Percentiles rank a stretch among this genome's conserved stretches.
These are phyloP conservation scores for Aspergillus nomiae DNA, from an alignment of 2,329 filamentous ascomycete genomes.

Conservation along the genomic window DNA sequence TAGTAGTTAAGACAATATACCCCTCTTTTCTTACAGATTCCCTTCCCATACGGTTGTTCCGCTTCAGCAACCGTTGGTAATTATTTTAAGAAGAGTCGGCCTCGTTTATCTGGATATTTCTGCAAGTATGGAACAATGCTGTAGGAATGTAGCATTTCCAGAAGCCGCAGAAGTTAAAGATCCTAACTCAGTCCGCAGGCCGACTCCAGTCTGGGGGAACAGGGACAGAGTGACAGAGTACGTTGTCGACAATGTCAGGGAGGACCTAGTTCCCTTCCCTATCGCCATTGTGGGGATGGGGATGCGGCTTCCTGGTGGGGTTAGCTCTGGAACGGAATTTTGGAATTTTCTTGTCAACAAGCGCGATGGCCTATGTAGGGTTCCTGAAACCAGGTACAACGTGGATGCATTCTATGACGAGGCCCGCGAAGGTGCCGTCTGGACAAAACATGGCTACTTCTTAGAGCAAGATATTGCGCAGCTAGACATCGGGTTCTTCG, in stretches of 20 bases:
- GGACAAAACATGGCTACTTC: slow-evolving; percentile 28
- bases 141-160: not conserved
- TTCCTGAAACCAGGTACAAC: slow-evolving; percentile 29
- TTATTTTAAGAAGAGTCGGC: not conserved
- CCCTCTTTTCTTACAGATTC: not conserved
- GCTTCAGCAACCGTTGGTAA: not conserved
- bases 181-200: not conserved
- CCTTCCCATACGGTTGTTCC: not conserved
- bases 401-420: slow-evolving; percentile 26
- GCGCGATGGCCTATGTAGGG: slow-evolving; percentile 19
- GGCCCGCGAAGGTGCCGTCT: slow-evolving; percentile 7
- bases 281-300: slow-evolving; percentile 29
- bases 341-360: slow-evolving; percentile 27
- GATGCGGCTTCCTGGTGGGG: slow-evolving; percentile 24
- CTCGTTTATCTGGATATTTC: not conserved
- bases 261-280: slow-evolving; percentile 10
- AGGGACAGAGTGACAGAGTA: not conserved
- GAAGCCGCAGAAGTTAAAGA: not conserved
- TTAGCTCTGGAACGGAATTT: slow-evolving; percentile 18
- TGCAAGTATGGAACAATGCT: slow-evolving; percentile 5
- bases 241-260: not conserved
- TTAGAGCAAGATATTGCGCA: slow-evolving; percentile 30
- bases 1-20: not conserved
- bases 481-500: slow-evolving; percentile 33
- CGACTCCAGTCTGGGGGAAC: not conserved